Evolutionary conservation across 2,329 filamentous ascomycete genomes (phyloP).

Genomic region (Bipolaris sorokiniana): DNA sequence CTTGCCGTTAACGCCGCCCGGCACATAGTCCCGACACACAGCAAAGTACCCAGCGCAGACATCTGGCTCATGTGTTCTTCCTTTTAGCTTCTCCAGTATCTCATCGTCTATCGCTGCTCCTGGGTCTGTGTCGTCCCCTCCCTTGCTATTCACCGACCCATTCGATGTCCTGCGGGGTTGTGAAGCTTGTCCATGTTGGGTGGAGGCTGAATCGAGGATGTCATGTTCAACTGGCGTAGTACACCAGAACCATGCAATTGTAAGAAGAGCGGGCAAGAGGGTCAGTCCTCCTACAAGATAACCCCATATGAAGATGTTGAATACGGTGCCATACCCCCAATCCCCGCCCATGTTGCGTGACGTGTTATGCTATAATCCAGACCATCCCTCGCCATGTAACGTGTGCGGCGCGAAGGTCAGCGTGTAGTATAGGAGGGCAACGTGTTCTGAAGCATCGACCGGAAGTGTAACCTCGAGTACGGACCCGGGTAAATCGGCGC

Average conservation of each 20-base stretch:
- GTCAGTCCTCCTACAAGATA: constrained; percentile 35
- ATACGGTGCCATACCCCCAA: constrained; percentile 32
- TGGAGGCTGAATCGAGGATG: constrained; percentile 2
- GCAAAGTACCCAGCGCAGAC: constrained; percentile 92
- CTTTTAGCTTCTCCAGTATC: constrained; percentile 34
- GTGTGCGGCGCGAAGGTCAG: not conserved
- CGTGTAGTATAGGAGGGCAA: not conserved
- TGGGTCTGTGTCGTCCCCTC: constrained; percentile 21
- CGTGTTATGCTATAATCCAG: constrained; percentile 19
- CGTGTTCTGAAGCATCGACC: not conserved
- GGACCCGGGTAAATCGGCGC: constrained; percentile 16
- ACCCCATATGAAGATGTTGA: constrained; percentile 37
- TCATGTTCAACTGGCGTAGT: constrained; percentile 24
- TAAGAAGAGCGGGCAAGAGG: constrained; percentile 25
- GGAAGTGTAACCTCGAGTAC: constrained; percentile 3
- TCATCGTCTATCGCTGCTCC: constrained; percentile 31
- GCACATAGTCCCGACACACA: constrained; percentile 91
- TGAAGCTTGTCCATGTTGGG: not conserved
- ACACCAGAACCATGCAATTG: constrained; percentile 28
- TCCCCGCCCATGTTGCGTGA: constrained; percentile 35
- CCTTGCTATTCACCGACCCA: constrained; percentile 16
- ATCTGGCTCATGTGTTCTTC: constrained; percentile 66
- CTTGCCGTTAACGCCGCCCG: constrained; percentile 89
- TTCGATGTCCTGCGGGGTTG: constrained; percentile 20
- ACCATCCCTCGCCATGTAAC: constrained; percentile 24